These are phyloP conservation scores for Euclidium syriacum DNA, from an alignment of 345 rosid genomes.

Conservation along the genomic window DNA sequence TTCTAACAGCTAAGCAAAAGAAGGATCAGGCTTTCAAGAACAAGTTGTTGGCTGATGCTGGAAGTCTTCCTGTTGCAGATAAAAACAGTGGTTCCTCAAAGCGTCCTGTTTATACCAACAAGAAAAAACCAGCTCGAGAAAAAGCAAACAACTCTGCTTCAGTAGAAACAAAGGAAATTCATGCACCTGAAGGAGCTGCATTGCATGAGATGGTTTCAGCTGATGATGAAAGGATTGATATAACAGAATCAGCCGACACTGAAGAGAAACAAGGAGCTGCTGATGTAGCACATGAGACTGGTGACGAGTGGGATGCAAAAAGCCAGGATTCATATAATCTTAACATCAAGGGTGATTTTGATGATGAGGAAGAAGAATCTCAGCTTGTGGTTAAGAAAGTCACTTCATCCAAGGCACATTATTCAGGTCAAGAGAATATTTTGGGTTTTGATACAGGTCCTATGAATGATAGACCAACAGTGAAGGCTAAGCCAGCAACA, in stretches of 20 bases:
- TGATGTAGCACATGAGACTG: conserved; percentile 48
- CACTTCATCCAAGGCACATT: conserved; percentile 28
- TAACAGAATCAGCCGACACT: conserved; percentile 35
- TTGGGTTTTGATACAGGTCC: conserved; percentile 9
- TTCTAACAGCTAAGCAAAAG: conserved; percentile 86
- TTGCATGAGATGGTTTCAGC: conserved; percentile 35
- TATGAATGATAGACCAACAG: conserved; percentile 18
- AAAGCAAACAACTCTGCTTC: conserved; percentile 52
- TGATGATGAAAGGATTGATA: conserved; percentile 46
- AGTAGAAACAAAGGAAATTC: conserved; percentile 38
- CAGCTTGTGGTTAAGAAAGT: conserved; percentile 52
- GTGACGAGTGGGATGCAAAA: conserved; percentile 85
- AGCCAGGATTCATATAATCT: conserved; percentile 89
- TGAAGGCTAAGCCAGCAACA: conserved; percentile 28
- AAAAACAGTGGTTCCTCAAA: conserved; percentile 47
- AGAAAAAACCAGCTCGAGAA: conserved; percentile 64
- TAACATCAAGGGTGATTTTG: conserved; percentile 74
- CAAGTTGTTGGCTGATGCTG: conserved; percentile 59
- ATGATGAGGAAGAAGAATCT: conserved; percentile 77
- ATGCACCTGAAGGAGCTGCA: conserved; percentile 33
- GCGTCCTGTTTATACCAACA: conserved; percentile 73
- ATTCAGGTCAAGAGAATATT: conserved; percentile 37
- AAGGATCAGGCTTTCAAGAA: conserved; percentile 82
- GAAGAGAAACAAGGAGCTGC: conserved; percentile 47
- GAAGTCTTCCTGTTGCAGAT: conserved; percentile 44